Evolutionary conservation across 2,329 filamentous ascomycete species (phyloP).

Genomic region (Colletotrichum coccodes): DNA sequence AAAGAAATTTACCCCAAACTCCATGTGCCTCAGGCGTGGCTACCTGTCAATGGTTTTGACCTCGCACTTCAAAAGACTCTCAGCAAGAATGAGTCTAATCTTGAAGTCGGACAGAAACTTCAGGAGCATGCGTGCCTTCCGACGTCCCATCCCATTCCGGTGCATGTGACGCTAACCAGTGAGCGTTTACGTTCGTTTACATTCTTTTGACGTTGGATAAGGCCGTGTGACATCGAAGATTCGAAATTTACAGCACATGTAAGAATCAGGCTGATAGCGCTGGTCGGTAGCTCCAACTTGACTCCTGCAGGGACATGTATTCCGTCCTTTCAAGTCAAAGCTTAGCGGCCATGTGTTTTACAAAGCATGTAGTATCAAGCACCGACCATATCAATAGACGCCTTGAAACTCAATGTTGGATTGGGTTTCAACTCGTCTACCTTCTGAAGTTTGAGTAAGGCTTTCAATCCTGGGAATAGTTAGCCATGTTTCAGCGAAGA

Average conservation of each 20-base stretch:
- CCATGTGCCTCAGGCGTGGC: background rate
- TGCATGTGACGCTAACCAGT: slow-evolving; percentile 47
- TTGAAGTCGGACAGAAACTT: slow-evolving; percentile 22
- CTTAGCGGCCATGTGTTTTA: slow-evolving; percentile 59
- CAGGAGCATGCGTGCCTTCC: slow-evolving; percentile 33
- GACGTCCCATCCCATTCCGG: slow-evolving; percentile 25
- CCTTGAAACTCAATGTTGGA: slow-evolving; percentile 7
- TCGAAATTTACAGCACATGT: slow-evolving; percentile 48
- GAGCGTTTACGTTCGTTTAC: slow-evolving; percentile 42
- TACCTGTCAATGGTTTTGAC: slow-evolving; percentile 25
- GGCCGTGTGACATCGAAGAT: slow-evolving; percentile 59
- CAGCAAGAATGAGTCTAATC: slow-evolving; percentile 32
- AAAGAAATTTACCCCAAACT: slow-evolving; percentile 1
- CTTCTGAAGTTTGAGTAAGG: background rate
- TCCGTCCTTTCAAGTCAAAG: slow-evolving; percentile 53
- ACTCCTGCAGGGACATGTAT: slow-evolving; percentile 49
- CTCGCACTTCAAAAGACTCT: slow-evolving; percentile 28
- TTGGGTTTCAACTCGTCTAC: slow-evolving; percentile 5
- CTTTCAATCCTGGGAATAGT: background rate
- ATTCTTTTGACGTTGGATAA: slow-evolving; percentile 49
- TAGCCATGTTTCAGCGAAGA: background rate
- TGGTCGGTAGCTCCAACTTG: slow-evolving; percentile 51
- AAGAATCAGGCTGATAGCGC: slow-evolving; percentile 49
- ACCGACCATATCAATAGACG: slow-evolving; percentile 7
- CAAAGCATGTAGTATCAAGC: slow-evolving; percentile 43